phyloP scores from a whole-genome alignment of 2,329 filamentous ascomycete genomes.

The Fusarium sublunatum region DNA sequence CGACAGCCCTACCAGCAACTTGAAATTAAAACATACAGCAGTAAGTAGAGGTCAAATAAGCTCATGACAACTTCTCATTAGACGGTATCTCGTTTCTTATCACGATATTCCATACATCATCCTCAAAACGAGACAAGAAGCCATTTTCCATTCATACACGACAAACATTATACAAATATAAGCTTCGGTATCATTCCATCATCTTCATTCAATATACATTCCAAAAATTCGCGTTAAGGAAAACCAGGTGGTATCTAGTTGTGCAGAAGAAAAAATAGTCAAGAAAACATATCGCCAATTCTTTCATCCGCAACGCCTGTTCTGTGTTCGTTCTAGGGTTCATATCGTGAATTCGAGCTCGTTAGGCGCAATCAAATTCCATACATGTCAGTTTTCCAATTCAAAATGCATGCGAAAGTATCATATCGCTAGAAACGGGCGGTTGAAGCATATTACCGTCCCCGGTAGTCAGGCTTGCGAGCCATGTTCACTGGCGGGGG shows the following conservation, averaged over 20 bases:
- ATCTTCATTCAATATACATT: constrained; percentile 20
- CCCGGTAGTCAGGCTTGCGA: constrained; percentile 80
- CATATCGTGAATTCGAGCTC: constrained; percentile 7
- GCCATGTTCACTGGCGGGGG: constrained; percentile 88
- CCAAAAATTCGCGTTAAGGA: constrained; percentile 22
- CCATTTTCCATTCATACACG: constrained; percentile 8
- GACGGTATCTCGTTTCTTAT: too few species aligned
- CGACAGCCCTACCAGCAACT: too few species aligned
- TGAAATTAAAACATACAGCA: too few species aligned
- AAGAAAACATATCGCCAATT: constrained; percentile 16
- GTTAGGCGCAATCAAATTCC: neutral
- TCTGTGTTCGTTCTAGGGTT: constrained; percentile 11
- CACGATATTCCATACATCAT: neutral
- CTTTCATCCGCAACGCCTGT: constrained; percentile 26
- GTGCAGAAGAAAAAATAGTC: constrained; percentile 34
- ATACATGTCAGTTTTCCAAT: neutral
- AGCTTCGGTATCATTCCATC: constrained; percentile 4
- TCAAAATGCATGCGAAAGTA: neutral
- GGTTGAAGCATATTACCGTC: constrained; percentile 47
- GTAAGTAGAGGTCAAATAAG: too few species aligned
- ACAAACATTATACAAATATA: constrained; percentile 12
- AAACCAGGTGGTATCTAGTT: constrained; percentile 43
- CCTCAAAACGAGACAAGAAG: neutral
- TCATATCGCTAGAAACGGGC: neutral
- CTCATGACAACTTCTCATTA: too few species aligned